Conservation (phyloP, 2,329 filamentous ascomycete species). For the Aspergillus sp. region DNA sequence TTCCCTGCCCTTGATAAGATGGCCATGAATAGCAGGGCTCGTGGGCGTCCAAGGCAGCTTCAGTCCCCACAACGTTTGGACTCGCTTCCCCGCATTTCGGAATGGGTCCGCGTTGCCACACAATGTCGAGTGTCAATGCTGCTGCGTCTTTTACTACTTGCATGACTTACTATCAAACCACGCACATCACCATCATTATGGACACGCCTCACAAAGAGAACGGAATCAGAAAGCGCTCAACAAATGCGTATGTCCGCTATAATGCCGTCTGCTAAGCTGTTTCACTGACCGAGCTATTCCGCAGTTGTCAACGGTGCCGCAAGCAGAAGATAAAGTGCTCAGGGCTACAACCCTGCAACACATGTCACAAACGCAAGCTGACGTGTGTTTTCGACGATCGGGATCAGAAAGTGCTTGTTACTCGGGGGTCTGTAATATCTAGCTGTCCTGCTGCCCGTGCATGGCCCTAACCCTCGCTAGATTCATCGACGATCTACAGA, state of each 20-base stretch:
- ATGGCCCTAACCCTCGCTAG: slow-evolving; percentile 16
- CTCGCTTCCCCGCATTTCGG: slow-evolving; percentile 3
- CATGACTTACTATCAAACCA: background rate
- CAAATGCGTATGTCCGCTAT: slow-evolving; percentile 30
- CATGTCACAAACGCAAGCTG: slow-evolving; percentile 46
- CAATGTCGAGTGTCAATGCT: background rate
- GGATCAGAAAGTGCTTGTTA: slow-evolving; percentile 52
- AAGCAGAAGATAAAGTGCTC: slow-evolving; percentile 50
- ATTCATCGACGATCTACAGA: slow-evolving; percentile 39
- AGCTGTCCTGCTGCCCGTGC: background rate
- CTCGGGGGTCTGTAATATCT: slow-evolving; percentile 40
- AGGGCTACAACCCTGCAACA: slow-evolving; percentile 44
- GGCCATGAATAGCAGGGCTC: background rate
- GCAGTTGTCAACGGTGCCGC: slow-evolving; percentile 47
- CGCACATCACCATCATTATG: background rate
- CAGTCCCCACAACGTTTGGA: background rate
- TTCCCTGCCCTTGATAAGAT: background rate
- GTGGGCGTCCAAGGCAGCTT: background rate
- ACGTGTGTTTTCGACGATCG: slow-evolving; percentile 46
- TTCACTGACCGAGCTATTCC: background rate
- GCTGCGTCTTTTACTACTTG: background rate
- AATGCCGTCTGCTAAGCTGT: background rate
- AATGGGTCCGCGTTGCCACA: background rate
- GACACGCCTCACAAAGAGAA: slow-evolving; percentile 10
- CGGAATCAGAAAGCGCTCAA: slow-evolving; percentile 32